Evolutionary conservation across 1,284 basidiomycete species (phyloP).

Genomic region (Erythrobasidium hasegawianum): DNA sequence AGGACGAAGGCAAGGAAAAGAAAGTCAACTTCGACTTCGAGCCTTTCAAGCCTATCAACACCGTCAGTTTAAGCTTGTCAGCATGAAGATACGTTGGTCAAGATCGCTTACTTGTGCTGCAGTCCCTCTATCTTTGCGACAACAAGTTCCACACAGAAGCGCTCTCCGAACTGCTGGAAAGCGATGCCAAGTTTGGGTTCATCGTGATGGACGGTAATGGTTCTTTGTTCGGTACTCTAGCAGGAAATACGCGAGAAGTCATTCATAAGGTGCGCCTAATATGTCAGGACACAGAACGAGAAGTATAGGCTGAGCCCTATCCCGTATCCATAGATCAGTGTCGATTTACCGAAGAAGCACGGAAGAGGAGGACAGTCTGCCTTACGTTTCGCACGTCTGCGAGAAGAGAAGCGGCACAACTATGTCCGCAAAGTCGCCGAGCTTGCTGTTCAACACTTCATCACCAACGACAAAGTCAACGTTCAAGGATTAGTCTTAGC

Average conservation of each 20-base stretch:
- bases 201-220: conserved; percentile 99
- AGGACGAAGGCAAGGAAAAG: conserved; percentile 37
- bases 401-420: conserved; percentile 99
- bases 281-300: no score
- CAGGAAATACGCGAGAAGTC: conserved; percentile 95
- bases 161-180: conserved; percentile 91
- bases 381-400: conserved; percentile 97
- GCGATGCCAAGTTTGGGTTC: conserved; percentile 96
- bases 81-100: no score
- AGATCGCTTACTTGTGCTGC: no score
- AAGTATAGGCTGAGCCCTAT: no score
- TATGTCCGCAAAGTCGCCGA: conserved; percentile 99
- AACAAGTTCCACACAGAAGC: conserved; percentile 99
- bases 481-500: conserved; percentile 93
- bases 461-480: conserved; percentile 97
- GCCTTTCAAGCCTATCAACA: conserved; percentile 90
- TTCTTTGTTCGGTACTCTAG: conserved; percentile 89
- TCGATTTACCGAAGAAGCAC: conserved; percentile 99
- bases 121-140: conserved; percentile 98
- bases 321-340: conserved; percentile 79
- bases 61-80: no score
- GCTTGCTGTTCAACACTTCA: conserved; percentile 93
- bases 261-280: conserved; percentile 66
- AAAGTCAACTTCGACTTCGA: conserved; percentile 76
- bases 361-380: conserved; percentile 98